Conservation (phyloP, 257 asterid genomes). For the Apocynum venetum region DNA sequence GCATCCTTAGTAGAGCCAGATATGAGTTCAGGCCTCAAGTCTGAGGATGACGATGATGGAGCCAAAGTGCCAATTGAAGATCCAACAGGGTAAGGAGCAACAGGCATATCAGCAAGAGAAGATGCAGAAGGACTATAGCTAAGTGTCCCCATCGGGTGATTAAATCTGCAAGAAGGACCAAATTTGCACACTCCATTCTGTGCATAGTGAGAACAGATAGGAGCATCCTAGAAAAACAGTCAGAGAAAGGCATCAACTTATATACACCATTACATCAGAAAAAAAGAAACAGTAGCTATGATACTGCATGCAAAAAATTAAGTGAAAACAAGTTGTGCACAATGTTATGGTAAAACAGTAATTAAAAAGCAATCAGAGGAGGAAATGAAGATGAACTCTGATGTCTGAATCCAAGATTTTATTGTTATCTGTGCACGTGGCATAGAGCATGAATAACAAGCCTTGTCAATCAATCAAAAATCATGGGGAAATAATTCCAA, state of each 20-base stretch:
- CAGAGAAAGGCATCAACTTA: neutral
- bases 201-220: constrained; percentile 78
- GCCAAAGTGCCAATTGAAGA: constrained; percentile 66
- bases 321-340: neutral
- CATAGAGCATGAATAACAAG: neutral
- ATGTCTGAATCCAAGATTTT: neutral
- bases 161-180: constrained; percentile 84
- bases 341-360: neutral
- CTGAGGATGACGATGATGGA: constrained; percentile 42
- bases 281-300: neutral
- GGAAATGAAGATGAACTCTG: neutral
- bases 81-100: constrained; percentile 89
- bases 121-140: constrained; percentile 88
- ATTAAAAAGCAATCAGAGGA: neutral
- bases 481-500: neutral
- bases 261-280: neutral
- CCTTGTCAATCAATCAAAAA: neutral
- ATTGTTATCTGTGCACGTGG: neutral
- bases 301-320: neutral
- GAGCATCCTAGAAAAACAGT: constrained; percentile 52
- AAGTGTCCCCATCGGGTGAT: constrained; percentile 73
- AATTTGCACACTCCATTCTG: constrained; percentile 84
- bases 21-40: constrained; percentile 35
- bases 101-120: constrained; percentile 86
- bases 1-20: constrained; percentile 31